A percentile compares a stretch with the other conserved stretches of the same genome.
phyloP scores from a whole-genome alignment of 1,284 basidiomycete genomes.

The Boletus sp. region DNA sequence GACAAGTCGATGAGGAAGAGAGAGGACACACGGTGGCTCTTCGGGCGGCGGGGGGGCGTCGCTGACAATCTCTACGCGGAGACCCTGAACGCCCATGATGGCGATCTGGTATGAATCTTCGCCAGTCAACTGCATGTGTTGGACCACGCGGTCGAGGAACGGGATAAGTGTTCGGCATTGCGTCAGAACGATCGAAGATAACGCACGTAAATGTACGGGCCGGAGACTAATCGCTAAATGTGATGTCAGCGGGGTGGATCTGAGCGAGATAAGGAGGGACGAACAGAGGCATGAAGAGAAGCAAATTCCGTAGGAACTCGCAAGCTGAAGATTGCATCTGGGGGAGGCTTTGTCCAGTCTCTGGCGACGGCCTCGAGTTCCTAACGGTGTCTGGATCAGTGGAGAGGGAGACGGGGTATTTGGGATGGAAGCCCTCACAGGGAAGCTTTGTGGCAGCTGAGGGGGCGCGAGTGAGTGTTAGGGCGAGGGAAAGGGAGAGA shows the following conservation, averaged over 20 bases:
- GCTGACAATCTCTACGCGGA: constrained; percentile 76
- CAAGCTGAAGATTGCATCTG: constrained; percentile 65
- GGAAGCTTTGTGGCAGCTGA: constrained; percentile 61
- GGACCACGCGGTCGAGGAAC: constrained; percentile 19
- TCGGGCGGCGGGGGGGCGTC: constrained; percentile 76
- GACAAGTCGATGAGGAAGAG: constrained; percentile 3
- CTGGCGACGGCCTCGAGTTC: constrained; percentile 73
- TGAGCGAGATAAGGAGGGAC: constrained; percentile 24
- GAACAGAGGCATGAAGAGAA: constrained; percentile 72
- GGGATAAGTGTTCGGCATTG: constrained; percentile 19
- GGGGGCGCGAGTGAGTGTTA: constrained; percentile 6
- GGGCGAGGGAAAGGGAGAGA: constrained; percentile 11
- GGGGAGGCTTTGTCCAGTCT: constrained; percentile 79
- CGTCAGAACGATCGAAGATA: constrained; percentile 10
- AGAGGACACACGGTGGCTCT: constrained; percentile 66
- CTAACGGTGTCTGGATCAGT: constrained; percentile 36
- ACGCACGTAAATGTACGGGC: constrained; percentile 74
- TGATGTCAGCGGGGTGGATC: constrained; percentile 15
- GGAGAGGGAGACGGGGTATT: background rate
- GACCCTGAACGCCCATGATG: constrained; percentile 68
- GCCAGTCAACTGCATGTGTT: constrained; percentile 54
- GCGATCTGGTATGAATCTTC: constrained; percentile 84
- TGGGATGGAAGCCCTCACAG: constrained; percentile 37
- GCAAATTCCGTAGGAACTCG: constrained; percentile 80
- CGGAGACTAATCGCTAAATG: constrained; percentile 64